Percentiles rank a stretch among this genome's conserved stretches.
Evolutionary conservation across 2,329 filamentous ascomycete species (phyloP).

Genomic region (Fusarium sp.): DNA sequence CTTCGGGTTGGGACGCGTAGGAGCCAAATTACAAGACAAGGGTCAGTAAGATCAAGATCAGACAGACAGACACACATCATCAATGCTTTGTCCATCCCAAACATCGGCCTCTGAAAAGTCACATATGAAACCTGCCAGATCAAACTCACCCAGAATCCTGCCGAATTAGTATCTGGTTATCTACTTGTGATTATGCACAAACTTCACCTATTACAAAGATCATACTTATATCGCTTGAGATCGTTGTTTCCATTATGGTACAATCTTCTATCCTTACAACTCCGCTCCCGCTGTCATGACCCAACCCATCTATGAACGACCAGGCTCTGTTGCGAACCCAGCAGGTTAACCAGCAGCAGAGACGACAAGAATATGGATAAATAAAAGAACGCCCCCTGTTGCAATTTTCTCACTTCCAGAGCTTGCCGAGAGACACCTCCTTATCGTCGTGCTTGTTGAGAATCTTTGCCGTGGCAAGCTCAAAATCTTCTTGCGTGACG

Average conservation of each 20-base stretch:
- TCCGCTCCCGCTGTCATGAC: conserved; percentile 41
- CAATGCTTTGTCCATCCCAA: too few species aligned
- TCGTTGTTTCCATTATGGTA: conserved; percentile 42
- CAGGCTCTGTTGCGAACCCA: conserved; percentile 29
- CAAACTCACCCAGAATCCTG: neutral
- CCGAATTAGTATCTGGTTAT: too few species aligned
- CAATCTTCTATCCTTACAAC: conserved; percentile 49
- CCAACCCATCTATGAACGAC: conserved; percentile 42
- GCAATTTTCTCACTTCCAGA: conserved; percentile 62
- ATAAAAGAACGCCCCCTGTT: conserved; percentile 28
- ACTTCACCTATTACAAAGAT: neutral
- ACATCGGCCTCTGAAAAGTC: neutral
- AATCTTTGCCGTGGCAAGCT: conserved; percentile 97
- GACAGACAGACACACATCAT: neutral
- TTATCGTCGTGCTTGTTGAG: conserved; percentile 99
- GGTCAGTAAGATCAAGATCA: neutral
- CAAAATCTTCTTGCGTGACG: conserved; percentile 98
- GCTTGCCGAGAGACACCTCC: conserved; percentile 88
- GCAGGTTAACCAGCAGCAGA: conserved; percentile 36
- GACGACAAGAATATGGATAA: conserved; percentile 35
- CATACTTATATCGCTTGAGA: conserved; percentile 14
- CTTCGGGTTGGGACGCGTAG: neutral
- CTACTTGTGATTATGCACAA: neutral
- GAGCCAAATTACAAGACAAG: neutral
- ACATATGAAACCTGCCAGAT: neutral